Evolutionary conservation across 2,329 filamentous ascomycete genomes (phyloP).

Genomic region (Macrophomina phaseolina): DNA sequence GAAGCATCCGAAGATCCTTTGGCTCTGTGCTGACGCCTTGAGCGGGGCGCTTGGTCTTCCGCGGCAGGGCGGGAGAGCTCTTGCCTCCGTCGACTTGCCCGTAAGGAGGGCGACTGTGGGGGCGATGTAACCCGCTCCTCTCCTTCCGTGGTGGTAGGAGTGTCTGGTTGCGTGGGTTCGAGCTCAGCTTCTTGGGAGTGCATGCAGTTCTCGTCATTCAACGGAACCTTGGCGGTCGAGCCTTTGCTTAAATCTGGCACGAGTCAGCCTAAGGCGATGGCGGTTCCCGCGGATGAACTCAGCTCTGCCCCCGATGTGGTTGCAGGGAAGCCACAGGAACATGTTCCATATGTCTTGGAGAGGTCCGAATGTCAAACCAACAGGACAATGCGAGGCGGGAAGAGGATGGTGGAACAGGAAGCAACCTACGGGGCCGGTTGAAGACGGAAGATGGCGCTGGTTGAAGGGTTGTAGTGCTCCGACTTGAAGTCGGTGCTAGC

Average conservation of each 20-base stretch:
- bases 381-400: not conserved
- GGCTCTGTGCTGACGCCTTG: not conserved
- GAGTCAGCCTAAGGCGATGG: not conserved
- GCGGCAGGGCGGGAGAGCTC: not conserved
- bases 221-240: not conserved
- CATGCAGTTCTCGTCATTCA: not conserved
- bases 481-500: not conserved
- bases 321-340: too few relatives aligned
- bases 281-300: too few relatives aligned
- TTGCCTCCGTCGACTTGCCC: not conserved
- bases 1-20: conserved; percentile 7
- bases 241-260: not conserved
- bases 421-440: conserved; percentile 6
- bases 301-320: not conserved
- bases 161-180: not conserved
- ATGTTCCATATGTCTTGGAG: too few relatives aligned
- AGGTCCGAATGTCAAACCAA: too few relatives aligned
- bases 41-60: not conserved
- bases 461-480: not conserved
- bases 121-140: not conserved
- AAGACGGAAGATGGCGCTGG: not conserved
- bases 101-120: conserved; percentile 2
- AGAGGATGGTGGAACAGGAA: not conserved
- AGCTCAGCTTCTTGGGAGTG: not conserved
- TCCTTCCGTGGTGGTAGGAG: not conserved